These are phyloP conservation scores for Eimeria acervulina DNA, from an alignment of 169 alveolate species.

Conservation along the genomic window DNA sequence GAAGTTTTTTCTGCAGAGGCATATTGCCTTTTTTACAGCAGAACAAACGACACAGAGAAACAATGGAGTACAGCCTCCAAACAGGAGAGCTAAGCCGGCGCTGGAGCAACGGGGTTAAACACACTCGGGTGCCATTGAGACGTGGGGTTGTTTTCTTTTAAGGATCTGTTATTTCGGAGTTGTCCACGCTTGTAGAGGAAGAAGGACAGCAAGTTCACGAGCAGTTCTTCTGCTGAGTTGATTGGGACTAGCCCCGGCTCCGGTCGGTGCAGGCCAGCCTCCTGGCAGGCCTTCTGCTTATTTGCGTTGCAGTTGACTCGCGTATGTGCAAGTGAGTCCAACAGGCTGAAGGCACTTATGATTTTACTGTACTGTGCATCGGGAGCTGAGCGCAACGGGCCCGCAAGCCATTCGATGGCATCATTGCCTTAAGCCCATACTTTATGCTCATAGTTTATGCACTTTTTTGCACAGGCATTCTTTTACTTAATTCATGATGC, in stretches of 20 bases:
- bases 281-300: background rate
- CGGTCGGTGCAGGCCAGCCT: background rate
- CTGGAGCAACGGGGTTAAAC: slow-evolving; percentile 4
- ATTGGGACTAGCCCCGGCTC: background rate
- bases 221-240: slow-evolving; percentile 25
- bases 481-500: background rate
- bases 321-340: background rate
- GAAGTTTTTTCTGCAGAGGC: slow-evolving; percentile 72
- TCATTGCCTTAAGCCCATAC: background rate
- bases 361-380: background rate
- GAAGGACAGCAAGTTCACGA: background rate
- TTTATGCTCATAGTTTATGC: background rate
- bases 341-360: background rate
- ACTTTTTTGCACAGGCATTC: background rate
- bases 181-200: background rate
- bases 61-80: slow-evolving; percentile 38
- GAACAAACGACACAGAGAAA: background rate
- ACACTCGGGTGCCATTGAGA: background rate
- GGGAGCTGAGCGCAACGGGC: background rate
- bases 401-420: background rate
- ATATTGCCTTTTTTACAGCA: slow-evolving; percentile 65
- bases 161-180: background rate
- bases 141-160: background rate
- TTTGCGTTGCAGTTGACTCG: background rate
- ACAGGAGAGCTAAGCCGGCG: slow-evolving; percentile 20